Percentiles rank a stretch among this genome's conserved stretches.
Conservation (phyloP, 768 basidiomycete species). For the Clavulina sp. region DNA sequence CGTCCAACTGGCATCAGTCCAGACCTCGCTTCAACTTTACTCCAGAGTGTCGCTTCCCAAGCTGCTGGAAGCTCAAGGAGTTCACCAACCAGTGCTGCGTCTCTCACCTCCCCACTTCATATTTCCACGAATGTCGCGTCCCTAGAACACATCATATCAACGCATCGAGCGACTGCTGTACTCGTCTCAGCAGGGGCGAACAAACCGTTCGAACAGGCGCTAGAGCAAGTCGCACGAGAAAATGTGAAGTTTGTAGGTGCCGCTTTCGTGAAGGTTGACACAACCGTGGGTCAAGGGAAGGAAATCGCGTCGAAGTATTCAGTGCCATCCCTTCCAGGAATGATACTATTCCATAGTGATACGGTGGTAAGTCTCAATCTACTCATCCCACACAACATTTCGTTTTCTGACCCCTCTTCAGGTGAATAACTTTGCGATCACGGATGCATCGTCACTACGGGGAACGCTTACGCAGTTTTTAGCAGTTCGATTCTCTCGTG, state of each 20-base stretch:
- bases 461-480: too few relatives aligned
- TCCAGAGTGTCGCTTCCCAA: constrained; percentile 8
- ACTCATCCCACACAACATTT: too few relatives aligned
- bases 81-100: constrained; percentile 14
- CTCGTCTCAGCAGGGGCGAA: constrained; percentile 40
- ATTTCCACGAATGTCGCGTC: constrained; percentile 58
- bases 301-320: constrained; percentile 45
- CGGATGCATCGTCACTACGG: too few relatives aligned
- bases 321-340: constrained; percentile 66
- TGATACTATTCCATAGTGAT: constrained; percentile 70
- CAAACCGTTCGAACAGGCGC: constrained; percentile 59
- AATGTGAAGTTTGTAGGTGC: constrained; percentile 33
- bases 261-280: constrained; percentile 73
- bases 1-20: constrained; percentile 17
- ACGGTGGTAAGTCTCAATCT: constrained; percentile 33
- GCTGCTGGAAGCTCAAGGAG: constrained; percentile 11
- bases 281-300: constrained; percentile 46
- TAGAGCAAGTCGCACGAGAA: constrained; percentile 56
- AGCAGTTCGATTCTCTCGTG: too few relatives aligned
- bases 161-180: constrained; percentile 55
- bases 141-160: constrained; percentile 43
- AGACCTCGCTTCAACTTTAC: background rate
- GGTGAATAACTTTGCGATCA: too few relatives aligned
- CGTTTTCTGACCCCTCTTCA: too few relatives aligned
- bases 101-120: constrained; percentile 46